Conservation (phyloP, 768 basidiomycete species). For the Tephrocybe sp. region DNA sequence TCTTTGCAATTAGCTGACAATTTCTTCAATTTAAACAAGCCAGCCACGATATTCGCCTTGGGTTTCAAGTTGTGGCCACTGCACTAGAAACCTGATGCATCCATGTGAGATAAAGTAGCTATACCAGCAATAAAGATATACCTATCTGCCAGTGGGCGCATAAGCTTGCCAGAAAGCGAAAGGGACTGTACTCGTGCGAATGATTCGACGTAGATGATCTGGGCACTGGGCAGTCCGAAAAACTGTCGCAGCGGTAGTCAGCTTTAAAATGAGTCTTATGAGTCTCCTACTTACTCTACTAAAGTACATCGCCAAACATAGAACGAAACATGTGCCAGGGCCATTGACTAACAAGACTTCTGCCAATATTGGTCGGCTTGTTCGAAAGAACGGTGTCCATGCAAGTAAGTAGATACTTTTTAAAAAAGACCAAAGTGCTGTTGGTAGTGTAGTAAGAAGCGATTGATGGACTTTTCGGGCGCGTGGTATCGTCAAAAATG, state of each 20-base stretch:
- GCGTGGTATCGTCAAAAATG: slow-evolving; percentile 73
- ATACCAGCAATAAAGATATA: slow-evolving; percentile 32
- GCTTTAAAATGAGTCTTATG: background rate
- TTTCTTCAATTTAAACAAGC: slow-evolving; percentile 49
- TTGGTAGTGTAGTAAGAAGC: slow-evolving; percentile 64
- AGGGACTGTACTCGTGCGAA: slow-evolving; percentile 85
- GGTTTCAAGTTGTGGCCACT: slow-evolving; percentile 71
- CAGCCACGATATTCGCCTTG: slow-evolving; percentile 60
- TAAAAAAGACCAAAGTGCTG: slow-evolving; percentile 61
- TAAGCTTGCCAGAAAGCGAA: slow-evolving; percentile 81
- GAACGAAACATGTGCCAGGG: slow-evolving; percentile 87
- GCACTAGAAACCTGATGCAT: slow-evolving; percentile 77
- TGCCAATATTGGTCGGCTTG: slow-evolving; percentile 38
- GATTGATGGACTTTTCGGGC: slow-evolving; percentile 87
- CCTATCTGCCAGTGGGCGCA: slow-evolving; percentile 84
- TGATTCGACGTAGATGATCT: slow-evolving; percentile 87
- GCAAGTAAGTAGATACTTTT: slow-evolving; percentile 63
- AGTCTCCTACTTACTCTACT: slow-evolving; percentile 58
- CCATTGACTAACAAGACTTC: slow-evolving; percentile 91
- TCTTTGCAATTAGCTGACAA: background rate
- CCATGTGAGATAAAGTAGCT: slow-evolving; percentile 1
- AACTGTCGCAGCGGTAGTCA: slow-evolving; percentile 48
- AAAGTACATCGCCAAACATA: slow-evolving; percentile 70
- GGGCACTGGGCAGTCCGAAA: slow-evolving; percentile 69
- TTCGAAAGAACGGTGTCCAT: slow-evolving; percentile 42